Evolutionary conservation across 73 alveolate genomes (phyloP), one percentile per base, ranked within the genome.

Genomic region (Durusdinium trenchii): DNA sequence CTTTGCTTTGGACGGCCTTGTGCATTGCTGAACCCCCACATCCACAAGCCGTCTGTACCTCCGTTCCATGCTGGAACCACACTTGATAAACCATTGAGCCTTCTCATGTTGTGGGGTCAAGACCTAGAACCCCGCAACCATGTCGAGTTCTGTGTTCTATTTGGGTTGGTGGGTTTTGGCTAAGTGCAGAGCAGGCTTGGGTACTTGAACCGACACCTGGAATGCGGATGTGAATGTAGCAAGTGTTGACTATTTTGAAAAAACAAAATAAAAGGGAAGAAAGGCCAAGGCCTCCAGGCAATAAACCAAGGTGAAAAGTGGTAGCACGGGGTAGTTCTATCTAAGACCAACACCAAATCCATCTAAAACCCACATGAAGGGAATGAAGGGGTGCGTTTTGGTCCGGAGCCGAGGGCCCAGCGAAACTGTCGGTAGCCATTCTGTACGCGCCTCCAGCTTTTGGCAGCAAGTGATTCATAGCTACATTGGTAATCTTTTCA

Each of bases 21-120:
- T 64, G 73, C 81, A 6, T 57, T 60, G 90, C 91, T 91, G 46
- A 73, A 69, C 7, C 98, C 98, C 98, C 98, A 92, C 98, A 92
- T 92, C 98, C 98, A 92, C 87, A 92, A 50, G 79, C 98, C 98
- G 36, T 92, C 98, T 92, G 98, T 92, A 89, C 95, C 95, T 86
- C 45, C 32, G 32, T 16, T 42, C 38, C 48, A 16, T 57, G 32
- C 12, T 57, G 69, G 12, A 57, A 57, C 12, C 12, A 57, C 12
- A 12, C 69, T 57, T 57, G 32, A 12, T 16, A 57, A 57, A 57
- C 32, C 69, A 57, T 12, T 57, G 23, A 16, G 23, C 32, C 69
- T 57, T 12, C 23, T 12, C 23, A 16, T 57, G 69, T 23, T 16
- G n/a, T n/a, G n/a, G n/a, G n/a, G n/a, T n/a, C n/a, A n/a, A n/a